Evolutionary conservation across 768 basidiomycete species (phyloP).

Genomic region (Pulveroboletus frians): DNA sequence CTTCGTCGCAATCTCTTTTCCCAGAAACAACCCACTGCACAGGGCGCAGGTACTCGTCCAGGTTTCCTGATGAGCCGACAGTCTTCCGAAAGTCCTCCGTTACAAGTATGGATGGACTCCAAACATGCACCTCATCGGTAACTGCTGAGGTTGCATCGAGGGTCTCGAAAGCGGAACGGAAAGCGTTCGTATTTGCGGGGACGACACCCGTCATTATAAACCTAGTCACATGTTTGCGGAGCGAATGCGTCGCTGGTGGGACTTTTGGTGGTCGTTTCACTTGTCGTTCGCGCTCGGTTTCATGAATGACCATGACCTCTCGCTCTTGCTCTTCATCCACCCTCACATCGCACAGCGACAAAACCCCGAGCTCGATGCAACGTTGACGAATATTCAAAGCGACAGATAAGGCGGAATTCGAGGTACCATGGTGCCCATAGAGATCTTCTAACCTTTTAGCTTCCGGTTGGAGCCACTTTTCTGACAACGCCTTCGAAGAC

Average conservation of each 20-base stretch:
- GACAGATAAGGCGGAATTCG: background rate
- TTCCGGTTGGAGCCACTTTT: slow-evolving; percentile 38
- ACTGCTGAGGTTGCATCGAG: slow-evolving; percentile 5
- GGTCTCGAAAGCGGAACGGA: slow-evolving; percentile 15
- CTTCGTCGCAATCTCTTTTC: background rate
- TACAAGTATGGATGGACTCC: slow-evolving; percentile 15
- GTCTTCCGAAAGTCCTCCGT: slow-evolving; percentile 18
- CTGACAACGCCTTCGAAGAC: background rate
- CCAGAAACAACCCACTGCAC: slow-evolving; percentile 27
- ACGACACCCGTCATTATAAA: slow-evolving; percentile 32
- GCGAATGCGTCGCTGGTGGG: slow-evolving; percentile 16
- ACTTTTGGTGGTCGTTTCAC: slow-evolving; percentile 33
- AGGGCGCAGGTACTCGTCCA: slow-evolving; percentile 24
- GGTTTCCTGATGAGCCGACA: background rate
- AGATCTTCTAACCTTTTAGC: slow-evolving; percentile 35
- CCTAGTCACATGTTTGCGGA: slow-evolving; percentile 16
- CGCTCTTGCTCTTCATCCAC: slow-evolving; percentile 50
- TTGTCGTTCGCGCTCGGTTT: slow-evolving; percentile 40
- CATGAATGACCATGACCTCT: slow-evolving; percentile 40
- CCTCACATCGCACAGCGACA: slow-evolving; percentile 10
- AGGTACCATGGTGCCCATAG: slow-evolving; percentile 16
- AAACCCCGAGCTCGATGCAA: slow-evolving; percentile 17
- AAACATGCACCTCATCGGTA: slow-evolving; percentile 18
- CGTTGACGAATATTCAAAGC: slow-evolving; percentile 9
- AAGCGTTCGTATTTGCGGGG: slow-evolving; percentile 9